Base-by-base conservation (phyloP, 331 rosid species). In the Malus hybrid region DNA sequence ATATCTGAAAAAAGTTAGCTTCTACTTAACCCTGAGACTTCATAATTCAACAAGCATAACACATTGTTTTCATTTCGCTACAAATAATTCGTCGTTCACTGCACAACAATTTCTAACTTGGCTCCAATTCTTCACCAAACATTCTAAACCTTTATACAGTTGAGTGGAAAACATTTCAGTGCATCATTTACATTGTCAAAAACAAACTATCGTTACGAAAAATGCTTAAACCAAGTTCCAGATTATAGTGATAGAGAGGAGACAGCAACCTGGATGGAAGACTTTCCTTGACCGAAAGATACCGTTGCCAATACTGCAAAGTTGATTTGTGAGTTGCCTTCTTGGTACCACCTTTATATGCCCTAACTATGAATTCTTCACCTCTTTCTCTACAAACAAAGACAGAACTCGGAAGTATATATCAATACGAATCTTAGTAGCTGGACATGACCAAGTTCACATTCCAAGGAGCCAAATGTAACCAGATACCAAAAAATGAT, bases 301-400 rank as follows among this genome's bases (percentile, higher is more conserved):
- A 93, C 19, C 84, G 79, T 78, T 86, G 84, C 98, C 98, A 93
- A 82, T 79, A 87, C 61, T 66, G 84, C 81, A 91, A 72, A 50
- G 98, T 91, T 77, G 96, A 84, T 87, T 89, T 93, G 75, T 85
- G 94, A 76, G 82, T 89, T 62, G 91, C 93, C 89, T 88, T 91
- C 74, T 88, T 88, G 16, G 89, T 78, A 58, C 98, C 96, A n/a
- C 95, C 91, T 83, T 77, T 93, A 73, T 91, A 93, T 61, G 96
- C 93, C 79, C 97, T 89, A 39, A 89, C 79, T 24, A 91, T 84
- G 80, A 84, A 93, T 82, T 93, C 98, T 80, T 93, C 98, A 79
- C 68, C 86, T 90, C 93, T 93, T 85, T 82, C 82, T 78, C 98
- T 93, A 88, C 73, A 86, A 70, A 78, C 24, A 71, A 71, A 63